Percentiles rank a stretch among this genome's conserved stretches.
Conservation (phyloP, 495 filamentous ascomycete genomes). For the Aspergillus ellipticus region DNA sequence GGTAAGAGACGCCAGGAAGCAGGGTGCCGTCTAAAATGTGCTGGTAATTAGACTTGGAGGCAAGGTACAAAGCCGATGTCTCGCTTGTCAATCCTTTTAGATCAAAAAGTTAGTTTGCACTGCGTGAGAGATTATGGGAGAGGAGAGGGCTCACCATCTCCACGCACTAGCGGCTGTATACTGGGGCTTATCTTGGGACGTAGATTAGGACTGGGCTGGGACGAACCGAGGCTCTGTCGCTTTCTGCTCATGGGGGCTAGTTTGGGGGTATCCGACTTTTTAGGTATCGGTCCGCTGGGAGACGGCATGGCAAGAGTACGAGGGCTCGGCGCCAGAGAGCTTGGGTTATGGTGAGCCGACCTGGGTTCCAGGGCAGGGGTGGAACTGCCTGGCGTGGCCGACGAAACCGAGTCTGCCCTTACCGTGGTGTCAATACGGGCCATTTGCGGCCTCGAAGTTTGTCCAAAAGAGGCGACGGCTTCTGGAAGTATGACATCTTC, state of each 20-base stretch:
- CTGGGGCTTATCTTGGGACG: slow-evolving; percentile 91
- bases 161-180: slow-evolving; percentile 85
- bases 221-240: slow-evolving; percentile 69
- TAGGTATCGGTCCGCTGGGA: slow-evolving; percentile 39
- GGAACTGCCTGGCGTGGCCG: slow-evolving; percentile 26
- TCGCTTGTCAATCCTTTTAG: slow-evolving; percentile 52
- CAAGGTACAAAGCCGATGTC: slow-evolving; percentile 78
- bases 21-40: slow-evolving; percentile 92
- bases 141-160: slow-evolving; percentile 54
- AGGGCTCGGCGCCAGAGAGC: slow-evolving; percentile 35
- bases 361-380: slow-evolving; percentile 33
- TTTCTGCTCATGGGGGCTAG: slow-evolving; percentile 47
- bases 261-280: slow-evolving; percentile 38
- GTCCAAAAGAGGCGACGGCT: slow-evolving; percentile 40
- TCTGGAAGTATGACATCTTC: slow-evolving; percentile 66
- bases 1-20: slow-evolving; percentile 86
- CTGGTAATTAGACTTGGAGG: slow-evolving; percentile 96
- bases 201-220: slow-evolving; percentile 76
- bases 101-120: slow-evolving; percentile 14
- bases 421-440: slow-evolving; percentile 44
- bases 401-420: slow-evolving; percentile 22
- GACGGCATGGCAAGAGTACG: slow-evolving; percentile 39
- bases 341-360: slow-evolving; percentile 21
- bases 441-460: slow-evolving; percentile 31
- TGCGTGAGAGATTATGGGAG: neutral